Base-by-base conservation (phyloP, 1,284 basidiomycete species). In the Pholiota adiposa region DNA sequence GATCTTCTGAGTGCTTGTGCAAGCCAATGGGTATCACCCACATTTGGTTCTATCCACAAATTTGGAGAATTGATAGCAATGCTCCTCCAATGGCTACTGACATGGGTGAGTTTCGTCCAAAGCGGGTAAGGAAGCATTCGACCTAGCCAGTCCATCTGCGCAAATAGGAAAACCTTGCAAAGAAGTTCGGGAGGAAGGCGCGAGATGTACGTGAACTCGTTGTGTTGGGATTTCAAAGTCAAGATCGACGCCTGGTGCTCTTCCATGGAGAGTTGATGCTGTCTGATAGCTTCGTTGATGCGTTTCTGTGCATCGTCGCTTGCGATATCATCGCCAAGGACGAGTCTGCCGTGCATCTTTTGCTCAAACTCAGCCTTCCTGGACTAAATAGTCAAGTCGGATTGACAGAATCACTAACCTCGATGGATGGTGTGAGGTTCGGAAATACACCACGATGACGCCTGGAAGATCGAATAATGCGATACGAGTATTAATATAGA, bases 181-280 rank as follows among this genome's bases (percentile, higher is more conserved):
- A 74, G 63, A 2, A 73, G 34, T 62, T 75, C 73, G 1, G 70
- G 63, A 4, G 74, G 73, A n/a, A 75, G 65, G n/a, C 55, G 50
- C 14, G 67, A 69, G 29, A 70, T 71, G 5, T 62, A 48, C 16
- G 65, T 41, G 14, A 58, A 44, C 7, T 16, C 31, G 53, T 49
- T 62, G 25, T 50, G 38, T 48, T 53, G 38, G 6, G 41, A 44
- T 40, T 56, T 65, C 43, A 68, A 19, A 2, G 36, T 29, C 18
- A 41, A 44, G 31, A 68, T 64, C 18, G 50, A 49, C n/a, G 49
- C 48, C 43, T 31, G 29, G 29, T 31, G 29, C 29, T 31, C 5
- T 31, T 31, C 29, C 5, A 31, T 31, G 29, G 29, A 5, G 11
- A 11, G 4, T 31, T 31, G 4, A 31, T 63, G 58, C 25, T 31